Evolutionary conservation across 1,284 basidiomycete genomes (phyloP).

Genomic region (Sparassis latifolia): DNA sequence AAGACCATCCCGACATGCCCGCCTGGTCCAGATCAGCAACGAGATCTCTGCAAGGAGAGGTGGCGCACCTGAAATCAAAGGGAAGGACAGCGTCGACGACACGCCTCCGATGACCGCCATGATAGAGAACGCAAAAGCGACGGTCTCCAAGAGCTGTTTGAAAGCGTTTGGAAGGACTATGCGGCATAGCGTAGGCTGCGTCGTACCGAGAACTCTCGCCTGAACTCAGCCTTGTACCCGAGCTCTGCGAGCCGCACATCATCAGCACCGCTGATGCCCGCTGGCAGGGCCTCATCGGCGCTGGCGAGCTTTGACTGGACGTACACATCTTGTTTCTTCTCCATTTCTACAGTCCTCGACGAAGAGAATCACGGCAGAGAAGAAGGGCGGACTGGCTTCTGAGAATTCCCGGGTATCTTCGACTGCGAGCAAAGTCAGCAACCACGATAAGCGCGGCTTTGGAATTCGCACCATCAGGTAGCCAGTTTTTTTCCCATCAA

Average conservation of each 20-base stretch:
- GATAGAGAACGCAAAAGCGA: slow-evolving; percentile 66
- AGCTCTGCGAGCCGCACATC: slow-evolving; percentile 55
- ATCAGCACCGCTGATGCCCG: slow-evolving; percentile 26
- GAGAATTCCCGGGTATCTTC: too few species aligned
- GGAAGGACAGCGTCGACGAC: slow-evolving; percentile 57
- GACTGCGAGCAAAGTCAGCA: too few species aligned
- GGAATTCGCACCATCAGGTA: too few species aligned
- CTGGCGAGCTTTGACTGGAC: too few species aligned
- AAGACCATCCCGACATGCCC: slow-evolving; percentile 73
- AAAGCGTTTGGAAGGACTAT: background rate
- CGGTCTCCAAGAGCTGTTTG: slow-evolving; percentile 48
- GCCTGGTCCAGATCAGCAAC: slow-evolving; percentile 29
- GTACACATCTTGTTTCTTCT: too few species aligned
- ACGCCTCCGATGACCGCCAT: slow-evolving; percentile 69
- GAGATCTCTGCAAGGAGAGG: slow-evolving; percentile 22
- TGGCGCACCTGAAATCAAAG: slow-evolving; percentile 45
- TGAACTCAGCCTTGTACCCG: slow-evolving; percentile 72
- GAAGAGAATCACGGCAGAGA: too few species aligned
- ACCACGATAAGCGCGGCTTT: too few species aligned
- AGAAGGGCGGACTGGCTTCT: too few species aligned
- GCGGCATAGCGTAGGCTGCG: background rate
- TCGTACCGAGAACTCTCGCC: slow-evolving; percentile 64
- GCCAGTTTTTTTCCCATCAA: too few species aligned
- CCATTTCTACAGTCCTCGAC: too few species aligned
- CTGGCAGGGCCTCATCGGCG: too few species aligned